phyloP scores from a whole-genome alignment of 176 grass and related monocot genomes.

The Saccharum officinarum region DNA sequence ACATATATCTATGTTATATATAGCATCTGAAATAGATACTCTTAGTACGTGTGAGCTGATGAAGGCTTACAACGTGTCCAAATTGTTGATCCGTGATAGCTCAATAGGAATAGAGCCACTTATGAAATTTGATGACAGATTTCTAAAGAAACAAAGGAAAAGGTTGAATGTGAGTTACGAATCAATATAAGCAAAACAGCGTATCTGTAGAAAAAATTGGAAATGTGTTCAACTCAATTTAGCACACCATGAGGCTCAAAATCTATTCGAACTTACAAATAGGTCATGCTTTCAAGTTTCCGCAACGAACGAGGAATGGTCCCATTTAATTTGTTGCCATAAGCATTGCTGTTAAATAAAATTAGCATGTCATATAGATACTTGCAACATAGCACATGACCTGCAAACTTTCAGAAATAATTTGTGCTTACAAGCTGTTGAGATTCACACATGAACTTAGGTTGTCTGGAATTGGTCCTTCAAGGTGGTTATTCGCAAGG shows the following conservation, averaged over 20 bases:
- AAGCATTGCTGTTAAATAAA: constrained; percentile 68
- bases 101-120: constrained; percentile 86
- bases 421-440: constrained; percentile 92
- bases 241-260: background rate
- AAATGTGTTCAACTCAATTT: background rate
- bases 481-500: constrained; percentile 83
- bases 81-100: constrained; percentile 84
- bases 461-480: constrained; percentile 91
- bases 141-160: constrained; percentile 44
- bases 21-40: constrained; percentile 27
- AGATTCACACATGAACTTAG: constrained; percentile 92
- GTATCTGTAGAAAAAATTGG: background rate
- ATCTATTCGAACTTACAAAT: constrained; percentile 59
- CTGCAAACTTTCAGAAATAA: background rate
- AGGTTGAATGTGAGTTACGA: background rate
- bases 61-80: constrained; percentile 87
- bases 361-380: constrained; percentile 6
- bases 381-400: background rate
- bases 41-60: background rate
- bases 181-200: background rate
- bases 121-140: constrained; percentile 85
- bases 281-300: constrained; percentile 98
- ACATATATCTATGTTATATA: constrained; percentile 24
- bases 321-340: constrained; percentile 92
- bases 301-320: constrained; percentile 79